Evolutionary conservation across 208 protist genomes (phyloP).

Genomic region (Acanthamoeba triangularis): DNA sequence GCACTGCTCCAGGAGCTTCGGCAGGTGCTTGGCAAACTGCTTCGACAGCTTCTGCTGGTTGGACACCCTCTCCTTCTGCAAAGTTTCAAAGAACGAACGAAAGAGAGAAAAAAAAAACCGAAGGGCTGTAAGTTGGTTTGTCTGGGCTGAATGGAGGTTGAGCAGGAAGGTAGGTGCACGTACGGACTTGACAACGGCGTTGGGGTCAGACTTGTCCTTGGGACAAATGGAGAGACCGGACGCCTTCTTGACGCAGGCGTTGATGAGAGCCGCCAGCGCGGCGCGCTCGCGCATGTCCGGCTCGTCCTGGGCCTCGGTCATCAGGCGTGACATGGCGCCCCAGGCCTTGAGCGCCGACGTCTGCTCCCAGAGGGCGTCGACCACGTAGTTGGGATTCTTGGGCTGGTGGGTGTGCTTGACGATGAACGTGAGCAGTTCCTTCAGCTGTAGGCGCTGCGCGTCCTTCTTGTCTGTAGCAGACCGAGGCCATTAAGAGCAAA

Average conservation of each 20-base stretch:
- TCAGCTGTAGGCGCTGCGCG: neutral
- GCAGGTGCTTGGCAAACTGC: constrained; percentile 58
- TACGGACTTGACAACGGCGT: constrained; percentile 34
- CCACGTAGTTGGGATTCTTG: constrained; percentile 74
- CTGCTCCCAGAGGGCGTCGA: constrained; percentile 63
- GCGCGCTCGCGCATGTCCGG: neutral
- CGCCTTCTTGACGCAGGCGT: constrained; percentile 76
- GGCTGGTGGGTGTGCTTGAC: constrained; percentile 61
- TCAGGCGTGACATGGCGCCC: constrained; percentile 14
- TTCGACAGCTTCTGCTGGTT: constrained; percentile 51
- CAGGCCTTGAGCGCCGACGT: constrained; percentile 11
- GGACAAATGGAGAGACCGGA: constrained; percentile 62
- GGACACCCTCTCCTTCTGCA: constrained; percentile 47
- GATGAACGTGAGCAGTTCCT: constrained; percentile 45
- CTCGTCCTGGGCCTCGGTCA: neutral
- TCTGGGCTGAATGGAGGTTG: too few species aligned
- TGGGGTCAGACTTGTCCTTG: constrained; percentile 61
- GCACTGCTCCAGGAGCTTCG: constrained; percentile 50
- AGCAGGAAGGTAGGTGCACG: neutral
- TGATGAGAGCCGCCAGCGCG: constrained; percentile 55
- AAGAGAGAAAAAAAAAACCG: too few species aligned
- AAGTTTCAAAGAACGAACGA: neutral
- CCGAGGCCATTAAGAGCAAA: neutral
- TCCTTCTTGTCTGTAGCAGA: neutral
- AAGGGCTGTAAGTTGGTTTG: too few species aligned